Evolutionary conservation across 2,329 filamentous ascomycete genomes (phyloP), one percentile per base, ranked within the genome.

Genomic region (Aspergillus ochraceus): DNA sequence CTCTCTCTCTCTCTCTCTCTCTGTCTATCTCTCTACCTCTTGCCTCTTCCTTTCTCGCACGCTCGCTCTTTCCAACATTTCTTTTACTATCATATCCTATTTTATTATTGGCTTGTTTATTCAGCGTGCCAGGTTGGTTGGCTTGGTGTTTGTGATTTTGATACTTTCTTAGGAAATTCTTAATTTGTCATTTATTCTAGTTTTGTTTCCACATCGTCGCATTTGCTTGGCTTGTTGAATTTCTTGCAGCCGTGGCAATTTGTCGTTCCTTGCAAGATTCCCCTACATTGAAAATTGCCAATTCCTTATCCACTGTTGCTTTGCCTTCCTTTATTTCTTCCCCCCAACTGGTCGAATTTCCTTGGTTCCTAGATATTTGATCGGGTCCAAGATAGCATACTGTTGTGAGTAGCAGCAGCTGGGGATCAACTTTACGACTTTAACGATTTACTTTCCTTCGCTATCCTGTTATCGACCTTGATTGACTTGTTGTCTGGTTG

Each of bases 81-180:
- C 26, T 29, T 42, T 42, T 42, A 12, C 32, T n/a, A 42, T 42
- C 36, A 17, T 42, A 17, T 39, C 22, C 39, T 22, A 55, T 57
- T 29, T 52, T 42, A 26, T 55, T 57, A 50, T 49, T 58, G 49
- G 51, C 55, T 56, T 59, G 59, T 62, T 66, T 49, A 59, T 64
- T 65, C 61, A 66, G 61, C 64, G 61, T 63, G 58, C 57, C 55
- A 54, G 55, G 61, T 60, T 55, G 63, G 54, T 57, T 55, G 63
- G 54, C 55, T 60, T 53, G 55, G 46, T 57, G 32, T 54, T 52
- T 54, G 52, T 51, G 56, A 58, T 58, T 49, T 54, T 54, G 52
- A 58, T 49, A 50, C 46, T 26, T 39, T 55, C 51, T 55, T 52
- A 52, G 56, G 57, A 53, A 59, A 47, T 32, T 51, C 53, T 61